These are phyloP conservation scores for Hemisphaericaspora nanyangensis DNA, from an alignment of 805 yeast species.

Conservation along the genomic window DNA sequence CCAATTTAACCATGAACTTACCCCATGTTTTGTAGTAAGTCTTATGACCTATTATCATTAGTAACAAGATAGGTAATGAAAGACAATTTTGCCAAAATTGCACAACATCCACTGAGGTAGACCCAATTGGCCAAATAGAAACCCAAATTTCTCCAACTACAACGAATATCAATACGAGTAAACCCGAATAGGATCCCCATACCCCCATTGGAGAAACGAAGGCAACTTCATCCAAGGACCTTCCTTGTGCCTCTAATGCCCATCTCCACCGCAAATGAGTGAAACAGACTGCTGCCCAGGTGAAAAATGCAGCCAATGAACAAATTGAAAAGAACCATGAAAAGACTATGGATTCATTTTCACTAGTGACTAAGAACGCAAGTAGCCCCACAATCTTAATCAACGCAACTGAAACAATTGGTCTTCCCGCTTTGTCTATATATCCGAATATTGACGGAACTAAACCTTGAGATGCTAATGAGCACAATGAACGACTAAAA, in stretches of 20 bases:
- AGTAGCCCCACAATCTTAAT: conserved; percentile 34
- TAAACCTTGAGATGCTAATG: conserved; percentile 66
- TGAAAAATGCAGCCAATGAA: conserved; percentile 39
- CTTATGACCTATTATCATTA: conserved; percentile 43
- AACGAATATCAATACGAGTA: conserved; percentile 27
- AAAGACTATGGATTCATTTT: conserved; percentile 30
- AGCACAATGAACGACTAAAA: conserved; percentile 63
- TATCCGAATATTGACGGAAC: conserved; percentile 48
- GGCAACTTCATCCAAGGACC: conserved; percentile 33
- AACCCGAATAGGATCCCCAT: conserved; percentile 35
- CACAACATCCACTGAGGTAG: conserved; percentile 20
- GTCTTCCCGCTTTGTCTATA: conserved; percentile 41
- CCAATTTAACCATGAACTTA: conserved; percentile 25
- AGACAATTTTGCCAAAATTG: conserved; percentile 51
- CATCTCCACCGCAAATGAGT: conserved; percentile 39
- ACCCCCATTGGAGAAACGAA: conserved; percentile 34
- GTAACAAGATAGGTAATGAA: conserved; percentile 43
- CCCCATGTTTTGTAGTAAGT: conserved; percentile 27
- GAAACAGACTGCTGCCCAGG: conserved; percentile 39
- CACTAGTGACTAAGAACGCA: conserved; percentile 33
- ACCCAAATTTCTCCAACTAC: conserved; percentile 38
- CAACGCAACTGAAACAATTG: conserved; percentile 32
- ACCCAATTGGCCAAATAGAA: conserved; percentile 35
- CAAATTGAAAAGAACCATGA: conserved; percentile 41
- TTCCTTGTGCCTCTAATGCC: conserved; percentile 34